Conservation (phyloP, 192 early-diverging fungal species). For the Backusella tuberculispora region DNA sequence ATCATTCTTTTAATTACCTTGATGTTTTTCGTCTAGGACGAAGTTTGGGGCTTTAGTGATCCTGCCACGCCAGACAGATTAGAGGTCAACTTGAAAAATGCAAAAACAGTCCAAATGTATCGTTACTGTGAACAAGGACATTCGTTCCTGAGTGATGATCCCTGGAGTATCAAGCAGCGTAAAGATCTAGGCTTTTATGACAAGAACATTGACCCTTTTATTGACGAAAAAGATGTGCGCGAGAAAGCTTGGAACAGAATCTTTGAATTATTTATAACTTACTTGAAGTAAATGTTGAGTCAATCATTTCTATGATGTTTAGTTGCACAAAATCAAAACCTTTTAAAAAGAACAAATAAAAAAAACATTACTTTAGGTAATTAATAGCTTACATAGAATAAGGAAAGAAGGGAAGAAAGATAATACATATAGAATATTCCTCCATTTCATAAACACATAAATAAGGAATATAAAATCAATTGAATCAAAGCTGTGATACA, state of each 20-base stretch:
- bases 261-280: constrained; percentile 14
- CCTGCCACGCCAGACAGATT: constrained; percentile 22
- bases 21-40: constrained; percentile 14
- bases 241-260: constrained; percentile 35
- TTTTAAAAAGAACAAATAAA: too few relatives aligned
- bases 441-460: too few relatives aligned
- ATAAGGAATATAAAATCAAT: too few relatives aligned
- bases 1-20: too few relatives aligned
- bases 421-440: too few relatives aligned
- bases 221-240: constrained; percentile 23
- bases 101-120: constrained; percentile 20
- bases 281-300: too few relatives aligned
- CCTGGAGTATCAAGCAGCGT: constrained; percentile 27
- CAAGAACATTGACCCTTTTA: constrained; percentile 24
- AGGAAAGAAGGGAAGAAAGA: too few relatives aligned
- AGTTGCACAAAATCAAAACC: too few relatives aligned
- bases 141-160: constrained; percentile 41
- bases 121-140: constrained; percentile 38
- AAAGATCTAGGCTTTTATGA: constrained; percentile 35
- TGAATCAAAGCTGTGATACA: too few relatives aligned
- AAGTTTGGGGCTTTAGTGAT: constrained; percentile 35
- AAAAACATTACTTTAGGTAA: too few relatives aligned
- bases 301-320: too few relatives aligned
- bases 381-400: too few relatives aligned
- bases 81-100: constrained; percentile 20